Evolutionary conservation across 2,329 filamentous ascomycete species (phyloP).

Genomic region (Hawksworthiomyces lignivorus): DNA sequence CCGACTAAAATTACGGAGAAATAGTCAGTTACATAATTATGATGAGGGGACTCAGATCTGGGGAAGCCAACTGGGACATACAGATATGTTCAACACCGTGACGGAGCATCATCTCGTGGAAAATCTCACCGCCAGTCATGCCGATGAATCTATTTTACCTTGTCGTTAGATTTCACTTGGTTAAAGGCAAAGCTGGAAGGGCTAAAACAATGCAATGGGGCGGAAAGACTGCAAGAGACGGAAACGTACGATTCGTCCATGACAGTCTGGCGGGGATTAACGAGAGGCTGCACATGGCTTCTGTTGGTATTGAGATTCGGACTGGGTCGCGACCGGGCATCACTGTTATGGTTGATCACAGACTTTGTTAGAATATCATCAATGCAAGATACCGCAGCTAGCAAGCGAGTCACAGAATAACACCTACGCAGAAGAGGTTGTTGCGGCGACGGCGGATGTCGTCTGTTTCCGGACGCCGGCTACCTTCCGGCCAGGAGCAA

Average conservation of each 20-base stretch:
- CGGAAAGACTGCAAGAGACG: no score
- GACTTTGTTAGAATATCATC: constrained; percentile 17
- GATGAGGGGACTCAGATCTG: not conserved
- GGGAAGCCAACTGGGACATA: constrained; percentile 49
- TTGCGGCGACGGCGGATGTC: constrained; percentile 38
- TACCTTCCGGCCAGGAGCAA: constrained; percentile 32
- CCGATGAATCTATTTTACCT: constrained; percentile 65
- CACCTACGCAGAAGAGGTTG: constrained; percentile 27
- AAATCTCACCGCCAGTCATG: constrained; percentile 91
- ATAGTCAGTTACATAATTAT: not conserved
- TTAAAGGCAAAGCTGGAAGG: no score
- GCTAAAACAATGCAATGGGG: no score
- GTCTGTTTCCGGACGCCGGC: constrained; percentile 40
- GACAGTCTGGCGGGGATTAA: constrained; percentile 50
- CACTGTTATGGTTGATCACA: constrained; percentile 28
- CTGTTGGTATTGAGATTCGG: constrained; percentile 51
- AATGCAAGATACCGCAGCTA: not conserved
- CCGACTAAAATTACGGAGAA: constrained; percentile 47
- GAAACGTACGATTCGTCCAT: constrained; percentile 72
- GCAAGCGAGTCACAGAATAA: no score
- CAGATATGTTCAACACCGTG: constrained; percentile 90
- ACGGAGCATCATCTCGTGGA: constrained; percentile 98
- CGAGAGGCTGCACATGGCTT: constrained; percentile 62
- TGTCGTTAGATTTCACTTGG: no score
- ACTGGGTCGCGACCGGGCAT: constrained; percentile 52